Base-by-base conservation (phyloP, 306 rosid species). In the Pyrus bretschneideri region DNA sequence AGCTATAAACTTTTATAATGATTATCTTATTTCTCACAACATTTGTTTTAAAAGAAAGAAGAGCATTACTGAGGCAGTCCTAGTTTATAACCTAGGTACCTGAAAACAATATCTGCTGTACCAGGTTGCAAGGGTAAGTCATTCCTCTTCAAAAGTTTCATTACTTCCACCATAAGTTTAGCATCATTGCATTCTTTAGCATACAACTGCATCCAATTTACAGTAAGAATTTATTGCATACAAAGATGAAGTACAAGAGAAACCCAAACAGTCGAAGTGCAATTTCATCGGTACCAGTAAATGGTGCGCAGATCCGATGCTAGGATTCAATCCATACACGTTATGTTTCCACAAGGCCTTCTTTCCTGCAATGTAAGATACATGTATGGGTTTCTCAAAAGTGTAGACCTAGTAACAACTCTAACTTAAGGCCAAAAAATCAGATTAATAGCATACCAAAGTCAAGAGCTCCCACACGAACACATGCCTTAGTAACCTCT, bases 31-130 rank as follows among this genome's bases (percentile, higher is more conserved):
- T 68, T 76, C 66, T 10, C 17, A 73, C 29, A 60, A 10, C 29
- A n/a, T 18, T 19, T 27, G 19, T 44, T 44, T 18, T 9, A 3
- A 45, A 61, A 4, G 35, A 14, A 19, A 60, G 22, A 61, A 42
- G 19, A 18, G 30, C 42, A 61, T 40, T 17, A 45, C 42, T 3
- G 25, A 3, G 4, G 17, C 14, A 38, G 4, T 58, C 27, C 25
- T 10, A 10, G 60, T 46, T 23, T 21, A 30, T 70, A 46, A 25
- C 70, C 44, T 52, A 27, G 38, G 54, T 79, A 92, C 99, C 99
- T 89, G 86, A 92, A 92, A 79, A 95, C 88, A 61, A 92, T 92
- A 88, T 95, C 99, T 74, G 97, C 97, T 59, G 99, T 92, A 78
- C 97, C 97, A 17, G 99, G 88, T 81, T 95, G 99, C 89, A 90